Evolutionary conservation across 1,139 yeast species (phyloP), one percentile per base, ranked within the genome.

Genomic region (Chernovozyma aurita): DNA sequence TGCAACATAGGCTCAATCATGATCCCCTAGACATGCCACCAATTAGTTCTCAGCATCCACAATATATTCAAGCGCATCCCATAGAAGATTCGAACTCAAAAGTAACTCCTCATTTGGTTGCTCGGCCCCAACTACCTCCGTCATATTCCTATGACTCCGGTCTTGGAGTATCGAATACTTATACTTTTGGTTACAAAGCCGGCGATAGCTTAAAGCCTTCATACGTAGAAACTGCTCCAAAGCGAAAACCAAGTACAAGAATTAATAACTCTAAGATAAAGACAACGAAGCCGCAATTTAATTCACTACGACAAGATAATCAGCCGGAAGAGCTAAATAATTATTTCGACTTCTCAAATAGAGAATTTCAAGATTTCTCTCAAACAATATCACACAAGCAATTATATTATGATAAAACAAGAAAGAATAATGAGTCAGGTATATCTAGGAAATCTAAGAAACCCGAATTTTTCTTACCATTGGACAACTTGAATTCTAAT

Each of bases 381-480:
- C 18, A 28, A 18, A 28, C 5, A 14, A 13, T 14, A 6, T 26
- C 22, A 18, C 6, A 14, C 13, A 14, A 25, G 14, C 20, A 20
- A 45, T n/a, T n/a, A n/a, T n/a, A n/a, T n/a, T n/a, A n/a, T n/a
- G 32, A 28, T 9, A 18, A 17, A 6, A 22, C 22, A 31, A 6
- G 11, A 8, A 29, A 18, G 11, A 28, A 29, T 13, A 6, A 29
- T 6, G 8, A 17, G 6, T 13, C 16, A 31, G 9, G 9, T 16
- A 26, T 7, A 7, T 6, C 33, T 7, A 30, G 21, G n/a, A 37
- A 34, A 22, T 34, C 40, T 8, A 46, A 37, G 17, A 47, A 46
- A 20, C 53, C 53, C 6, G 46, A 35, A 11, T 46, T 49, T 28
- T 48, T 48, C 31, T 35, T 50, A 6, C 50, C 53, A 2, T 39